These are phyloP conservation scores for Didymella lethalis DNA, from an alignment of 2,329 filamentous ascomycete genomes.

Conservation along the genomic window DNA sequence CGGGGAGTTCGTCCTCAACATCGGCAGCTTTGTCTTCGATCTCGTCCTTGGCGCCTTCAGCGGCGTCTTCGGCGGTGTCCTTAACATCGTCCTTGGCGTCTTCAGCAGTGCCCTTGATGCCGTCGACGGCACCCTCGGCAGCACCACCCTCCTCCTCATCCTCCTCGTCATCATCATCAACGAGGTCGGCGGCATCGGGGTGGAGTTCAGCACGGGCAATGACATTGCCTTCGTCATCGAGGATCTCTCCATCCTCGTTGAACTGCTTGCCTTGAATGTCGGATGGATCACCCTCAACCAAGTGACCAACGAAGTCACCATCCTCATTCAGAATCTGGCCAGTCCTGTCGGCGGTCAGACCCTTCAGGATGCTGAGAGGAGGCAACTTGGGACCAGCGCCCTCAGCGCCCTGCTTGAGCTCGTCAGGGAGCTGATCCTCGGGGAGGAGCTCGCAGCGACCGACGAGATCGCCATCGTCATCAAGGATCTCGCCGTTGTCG, in stretches of 20 bases:
- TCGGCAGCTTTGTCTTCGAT: slow-evolving; percentile 47
- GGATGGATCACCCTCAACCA: slow-evolving; percentile 58
- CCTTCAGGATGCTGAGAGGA: slow-evolving; percentile 57
- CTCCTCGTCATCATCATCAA: slow-evolving; percentile 39
- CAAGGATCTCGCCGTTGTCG: slow-evolving; percentile 63
- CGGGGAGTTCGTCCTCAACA: slow-evolving; percentile 59
- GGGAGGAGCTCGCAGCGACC: slow-evolving; percentile 61
- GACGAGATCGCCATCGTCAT: slow-evolving; percentile 63
- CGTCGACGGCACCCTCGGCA: slow-evolving; percentile 35
- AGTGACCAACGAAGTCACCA: slow-evolving; percentile 59
- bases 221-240: slow-evolving; percentile 63
- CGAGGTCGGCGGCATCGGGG: slow-evolving; percentile 54
- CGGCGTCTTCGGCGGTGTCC: slow-evolving; percentile 37
- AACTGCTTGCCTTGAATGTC: slow-evolving; percentile 59
- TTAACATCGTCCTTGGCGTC: slow-evolving; percentile 21
- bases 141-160: slow-evolving; percentile 36
- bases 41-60: slow-evolving; percentile 40
- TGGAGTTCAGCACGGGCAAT: slow-evolving; percentile 61
- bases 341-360: slow-evolving; percentile 56
- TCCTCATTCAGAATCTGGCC: slow-evolving; percentile 61
- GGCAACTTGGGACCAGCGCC: slow-evolving; percentile 51
- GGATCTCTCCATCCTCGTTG: slow-evolving; percentile 63
- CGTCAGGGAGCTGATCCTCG: slow-evolving; percentile 50
- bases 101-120: slow-evolving; percentile 31
- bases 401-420: slow-evolving; percentile 50